Evolutionary conservation across 805 yeast species (phyloP).

Genomic region (Starmerella potacharoeniae): DNA sequence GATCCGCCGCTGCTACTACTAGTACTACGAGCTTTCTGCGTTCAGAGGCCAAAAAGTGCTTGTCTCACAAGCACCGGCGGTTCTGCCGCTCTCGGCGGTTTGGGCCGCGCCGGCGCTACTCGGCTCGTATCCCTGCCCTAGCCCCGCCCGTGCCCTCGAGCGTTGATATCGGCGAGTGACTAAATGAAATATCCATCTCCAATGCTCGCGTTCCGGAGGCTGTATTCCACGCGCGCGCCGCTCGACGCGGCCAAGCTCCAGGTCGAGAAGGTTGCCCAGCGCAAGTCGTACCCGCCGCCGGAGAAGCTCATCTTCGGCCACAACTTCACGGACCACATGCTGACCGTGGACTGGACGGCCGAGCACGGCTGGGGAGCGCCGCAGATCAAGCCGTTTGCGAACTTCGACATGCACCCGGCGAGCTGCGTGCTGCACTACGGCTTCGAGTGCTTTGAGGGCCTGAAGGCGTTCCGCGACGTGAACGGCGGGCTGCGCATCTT

Average conservation of each 20-base stretch:
- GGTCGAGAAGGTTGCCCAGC: constrained; percentile 38
- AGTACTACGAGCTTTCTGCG: too few relatives aligned
- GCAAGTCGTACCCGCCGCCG: constrained; percentile 47
- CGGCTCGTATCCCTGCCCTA: not conserved
- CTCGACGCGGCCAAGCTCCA: constrained; percentile 46
- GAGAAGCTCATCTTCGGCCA: constrained; percentile 60
- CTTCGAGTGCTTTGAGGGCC: constrained; percentile 89
- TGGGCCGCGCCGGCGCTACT: too few relatives aligned
- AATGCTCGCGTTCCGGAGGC: not conserved
- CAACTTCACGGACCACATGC: constrained; percentile 78
- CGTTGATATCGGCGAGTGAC: not conserved
- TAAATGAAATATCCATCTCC: not conserved
- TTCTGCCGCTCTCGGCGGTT: too few relatives aligned
- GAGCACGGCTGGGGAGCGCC: constrained; percentile 83
- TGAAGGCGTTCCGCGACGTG: constrained; percentile 70
- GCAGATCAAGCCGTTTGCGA: constrained; percentile 73
- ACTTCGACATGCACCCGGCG: constrained; percentile 70
- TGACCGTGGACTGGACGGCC: constrained; percentile 71
- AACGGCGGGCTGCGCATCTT: constrained; percentile 62
- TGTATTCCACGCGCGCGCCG: constrained; percentile 27
- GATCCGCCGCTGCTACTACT: too few relatives aligned
- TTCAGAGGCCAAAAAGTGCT: too few relatives aligned
- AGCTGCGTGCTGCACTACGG: constrained; percentile 88
- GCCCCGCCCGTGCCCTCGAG: not conserved
- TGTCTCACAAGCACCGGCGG: too few relatives aligned